A percentile compares a stretch with the other conserved stretches of the same genome.
phyloP scores from a whole-genome alignment of 805 yeast species.

The Nakazawaea holstii region DNA sequence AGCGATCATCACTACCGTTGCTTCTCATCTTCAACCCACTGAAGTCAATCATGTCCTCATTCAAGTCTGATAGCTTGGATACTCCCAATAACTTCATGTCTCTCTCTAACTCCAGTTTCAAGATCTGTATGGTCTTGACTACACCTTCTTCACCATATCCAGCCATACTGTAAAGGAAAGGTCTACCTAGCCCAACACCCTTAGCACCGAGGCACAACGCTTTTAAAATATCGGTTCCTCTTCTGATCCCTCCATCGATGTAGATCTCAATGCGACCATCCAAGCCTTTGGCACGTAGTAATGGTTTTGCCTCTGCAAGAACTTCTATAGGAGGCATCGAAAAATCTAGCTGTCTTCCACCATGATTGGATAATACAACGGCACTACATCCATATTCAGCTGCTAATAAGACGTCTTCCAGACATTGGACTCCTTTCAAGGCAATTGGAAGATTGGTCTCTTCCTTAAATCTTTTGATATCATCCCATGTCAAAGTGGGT shows the following conservation, averaged over 20 bases:
- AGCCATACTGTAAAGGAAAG: constrained; percentile 73
- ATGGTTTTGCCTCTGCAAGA: constrained; percentile 47
- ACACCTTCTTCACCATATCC: constrained; percentile 78
- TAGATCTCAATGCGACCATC: constrained; percentile 32
- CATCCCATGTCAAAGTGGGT: constrained; percentile 53
- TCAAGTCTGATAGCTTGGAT: constrained; percentile 38
- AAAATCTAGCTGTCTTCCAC: constrained; percentile 67
- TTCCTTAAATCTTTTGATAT: constrained; percentile 46
- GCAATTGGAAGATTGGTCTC: constrained; percentile 42
- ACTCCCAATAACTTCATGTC: constrained; percentile 67
- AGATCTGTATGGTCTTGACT: constrained; percentile 51
- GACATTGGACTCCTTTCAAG: constrained; percentile 62
- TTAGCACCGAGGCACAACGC: constrained; percentile 39
- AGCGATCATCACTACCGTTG: constrained; percentile 10
- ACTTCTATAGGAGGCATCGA: constrained; percentile 59
- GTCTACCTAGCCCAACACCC: constrained; percentile 65
- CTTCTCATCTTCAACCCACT: constrained; percentile 18
- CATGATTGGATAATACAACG: constrained; percentile 66
- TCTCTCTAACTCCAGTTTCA: constrained; percentile 56
- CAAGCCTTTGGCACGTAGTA: constrained; percentile 33
- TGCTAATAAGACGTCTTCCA: constrained; percentile 60
- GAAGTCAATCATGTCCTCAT: constrained; percentile 33
- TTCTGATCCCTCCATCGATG: constrained; percentile 38
- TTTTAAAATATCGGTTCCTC: constrained; percentile 38
- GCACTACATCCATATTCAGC: constrained; percentile 56